Percentiles rank a stretch among this genome's conserved stretches.
Conservation (phyloP, 2,329 filamentous ascomycete genomes). For the Apiospora koreana region DNA sequence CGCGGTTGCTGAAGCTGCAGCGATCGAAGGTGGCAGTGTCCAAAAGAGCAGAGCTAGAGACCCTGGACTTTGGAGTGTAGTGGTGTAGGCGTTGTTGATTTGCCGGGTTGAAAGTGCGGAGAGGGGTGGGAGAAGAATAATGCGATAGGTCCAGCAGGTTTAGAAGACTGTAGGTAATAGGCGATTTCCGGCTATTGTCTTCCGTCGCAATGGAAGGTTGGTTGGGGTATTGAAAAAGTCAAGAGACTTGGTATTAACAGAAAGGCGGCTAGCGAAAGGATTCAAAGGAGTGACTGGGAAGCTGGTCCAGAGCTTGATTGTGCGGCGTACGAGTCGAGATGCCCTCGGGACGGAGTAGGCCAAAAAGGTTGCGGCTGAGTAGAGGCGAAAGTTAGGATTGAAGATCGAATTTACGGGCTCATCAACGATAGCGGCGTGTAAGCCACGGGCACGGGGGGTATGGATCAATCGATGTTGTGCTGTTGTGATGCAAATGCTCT, state of each 20-base stretch:
- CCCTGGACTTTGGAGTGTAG: neutral
- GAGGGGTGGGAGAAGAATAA: neutral
- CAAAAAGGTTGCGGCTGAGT: constrained; percentile 5
- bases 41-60: neutral
- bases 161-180: neutral
- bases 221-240: neutral
- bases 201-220: neutral
- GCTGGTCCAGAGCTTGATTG: constrained; percentile 3
- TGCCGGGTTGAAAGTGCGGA: constrained; percentile 3
- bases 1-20: neutral
- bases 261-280: neutral
- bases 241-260: neutral
- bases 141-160: constrained; percentile 6
- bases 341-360: neutral
- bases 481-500: neutral
- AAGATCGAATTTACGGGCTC: neutral
- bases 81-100: neutral
- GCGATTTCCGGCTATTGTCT: neutral
- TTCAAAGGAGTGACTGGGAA: constrained; percentile 8
- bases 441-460: neutral
- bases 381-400: neutral
- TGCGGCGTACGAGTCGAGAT: neutral
- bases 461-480: constrained; percentile 1
- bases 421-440: neutral
- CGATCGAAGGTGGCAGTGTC: neutral